A percentile compares a stretch with the other conserved stretches of the same genome.
These are phyloP conservation scores for Leccinum subgranulosum DNA, from an alignment of 768 basidiomycete species.

Conservation along the genomic window DNA sequence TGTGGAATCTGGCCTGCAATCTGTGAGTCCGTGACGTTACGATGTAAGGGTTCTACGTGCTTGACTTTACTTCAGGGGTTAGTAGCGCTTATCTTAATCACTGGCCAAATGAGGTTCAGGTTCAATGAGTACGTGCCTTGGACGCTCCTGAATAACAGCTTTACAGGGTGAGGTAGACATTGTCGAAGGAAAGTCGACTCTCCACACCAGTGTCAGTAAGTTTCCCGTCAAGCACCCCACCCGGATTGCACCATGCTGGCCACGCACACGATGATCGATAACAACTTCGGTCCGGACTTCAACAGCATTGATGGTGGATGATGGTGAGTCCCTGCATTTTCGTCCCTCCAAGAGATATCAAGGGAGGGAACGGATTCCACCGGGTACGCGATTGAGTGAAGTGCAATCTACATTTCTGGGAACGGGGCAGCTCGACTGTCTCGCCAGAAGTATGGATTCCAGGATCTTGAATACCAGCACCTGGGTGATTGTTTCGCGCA, in stretches of 20 bases:
- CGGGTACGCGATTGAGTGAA: slow-evolving; percentile 35
- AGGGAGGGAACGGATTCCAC: neutral
- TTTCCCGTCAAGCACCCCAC: too few species aligned
- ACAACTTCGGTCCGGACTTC: slow-evolving; percentile 32
- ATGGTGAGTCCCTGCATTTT: slow-evolving; percentile 14
- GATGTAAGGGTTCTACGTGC: neutral
- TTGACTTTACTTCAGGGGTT: slow-evolving; percentile 5
- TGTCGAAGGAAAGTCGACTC: slow-evolving; percentile 13
- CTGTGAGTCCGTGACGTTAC: slow-evolving; percentile 18
- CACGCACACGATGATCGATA: neutral
- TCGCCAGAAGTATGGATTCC: slow-evolving; percentile 31
- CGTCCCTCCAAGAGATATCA: neutral
- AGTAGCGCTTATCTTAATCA: neutral
- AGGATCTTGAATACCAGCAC: slow-evolving; percentile 9
- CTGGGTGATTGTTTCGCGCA: slow-evolving; percentile 15
- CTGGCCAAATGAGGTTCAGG: slow-evolving; percentile 13
- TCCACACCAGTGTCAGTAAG: slow-evolving; percentile 23
- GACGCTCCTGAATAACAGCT: neutral
- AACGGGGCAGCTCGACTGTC: slow-evolving; percentile 28
- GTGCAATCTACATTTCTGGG: slow-evolving; percentile 35
- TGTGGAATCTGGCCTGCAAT: slow-evolving; percentile 36
- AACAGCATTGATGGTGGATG: slow-evolving; percentile 35
- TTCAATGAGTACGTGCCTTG: neutral
- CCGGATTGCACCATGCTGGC: neutral
- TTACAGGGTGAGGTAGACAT: slow-evolving; percentile 26